Evolutionary conservation across 139 green algal species (phyloP).

Genomic region (Chlorella sp.): DNA sequence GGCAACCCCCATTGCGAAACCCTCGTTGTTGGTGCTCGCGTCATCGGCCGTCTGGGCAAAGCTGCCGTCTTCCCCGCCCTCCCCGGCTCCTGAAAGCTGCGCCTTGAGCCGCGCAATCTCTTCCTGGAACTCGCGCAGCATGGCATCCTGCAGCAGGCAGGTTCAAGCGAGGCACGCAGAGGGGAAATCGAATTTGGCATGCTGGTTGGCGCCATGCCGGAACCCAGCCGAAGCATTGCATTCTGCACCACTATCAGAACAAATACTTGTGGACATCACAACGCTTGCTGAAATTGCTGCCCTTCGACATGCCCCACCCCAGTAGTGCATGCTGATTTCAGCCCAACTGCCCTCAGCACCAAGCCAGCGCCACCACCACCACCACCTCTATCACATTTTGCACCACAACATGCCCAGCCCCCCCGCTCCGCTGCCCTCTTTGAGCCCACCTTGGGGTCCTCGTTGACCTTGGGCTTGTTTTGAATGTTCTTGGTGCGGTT

Average conservation of each 20-base stretch:
- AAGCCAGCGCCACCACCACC: neutral
- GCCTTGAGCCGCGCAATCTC: constrained; percentile 85
- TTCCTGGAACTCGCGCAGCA: constrained; percentile 93
- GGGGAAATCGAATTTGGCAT: neutral
- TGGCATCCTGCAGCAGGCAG: constrained; percentile 71
- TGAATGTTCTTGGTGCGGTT: constrained; percentile 90
- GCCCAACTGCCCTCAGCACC: neutral
- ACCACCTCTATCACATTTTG: neutral
- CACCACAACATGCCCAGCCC: neutral
- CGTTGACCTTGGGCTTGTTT: constrained; percentile 95
- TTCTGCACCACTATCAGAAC: neutral
- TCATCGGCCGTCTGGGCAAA: neutral
- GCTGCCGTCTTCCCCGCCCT: neutral
- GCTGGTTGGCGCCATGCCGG: no score
- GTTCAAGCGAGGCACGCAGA: neutral
- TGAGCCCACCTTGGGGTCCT: constrained; percentile 84
- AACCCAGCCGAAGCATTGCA: no score
- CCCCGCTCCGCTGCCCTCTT: neutral
- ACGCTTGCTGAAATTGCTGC: neutral
- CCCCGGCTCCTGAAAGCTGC: constrained; percentile 48
- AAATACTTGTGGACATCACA: neutral
- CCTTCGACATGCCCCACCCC: neutral
- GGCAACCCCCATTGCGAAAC: no score
- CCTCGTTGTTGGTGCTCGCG: neutral
- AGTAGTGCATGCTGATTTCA: no score